Base-by-base conservation (phyloP, 768 basidiomycete species). In the Lentinus tigrinus region DNA sequence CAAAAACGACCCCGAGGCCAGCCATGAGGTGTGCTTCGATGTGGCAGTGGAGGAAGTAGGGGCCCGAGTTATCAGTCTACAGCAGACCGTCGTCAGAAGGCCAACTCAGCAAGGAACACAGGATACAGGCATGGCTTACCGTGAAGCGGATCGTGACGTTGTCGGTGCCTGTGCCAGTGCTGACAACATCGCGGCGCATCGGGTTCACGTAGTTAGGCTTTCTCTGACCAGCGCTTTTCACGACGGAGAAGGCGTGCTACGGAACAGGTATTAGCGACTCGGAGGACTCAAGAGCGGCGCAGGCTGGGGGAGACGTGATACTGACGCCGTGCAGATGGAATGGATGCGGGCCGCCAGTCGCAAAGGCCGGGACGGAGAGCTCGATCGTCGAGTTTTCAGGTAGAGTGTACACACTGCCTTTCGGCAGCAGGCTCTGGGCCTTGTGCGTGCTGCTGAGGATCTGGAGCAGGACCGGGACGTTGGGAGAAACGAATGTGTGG, bases 401-500 rank as follows among this genome's bases (percentile, higher is more conserved):
- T n/a, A 85, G 67, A 7, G 69, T 57, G 56, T 76, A 78, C 6
- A 84, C 71, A 9, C 70, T 70, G 3, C 78, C 81, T 0, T 67
- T 21, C 71, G 77, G 58, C 65, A 73, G 36, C 21, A 82, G 61
- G 37, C 75, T 73, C 34, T 73, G 70, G 0, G 78, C 74, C 0
- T 58, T 59, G 16, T 70, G 68, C 3, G 73, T 70, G 14, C 79
- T 79, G 53, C 76, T 79, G 34, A 81, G 57, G 39, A 81, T 77
- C 61, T 82, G 78, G 13, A 81, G 70, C 14, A 83, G 65, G 3
- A 78, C 77, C 1, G 80, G 80, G 0, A 72, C 70, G n/a, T 65
- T 69, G 0, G 80, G 79, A 1, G 77, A 67, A 1, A 47, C 40
- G 21, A 49, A 57, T 1, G 74, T 67, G 3, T 50, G 60, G 17